Evolutionary conservation across 768 basidiomycete species (phyloP).

Genomic region (Asterophora lycoperdoides): DNA sequence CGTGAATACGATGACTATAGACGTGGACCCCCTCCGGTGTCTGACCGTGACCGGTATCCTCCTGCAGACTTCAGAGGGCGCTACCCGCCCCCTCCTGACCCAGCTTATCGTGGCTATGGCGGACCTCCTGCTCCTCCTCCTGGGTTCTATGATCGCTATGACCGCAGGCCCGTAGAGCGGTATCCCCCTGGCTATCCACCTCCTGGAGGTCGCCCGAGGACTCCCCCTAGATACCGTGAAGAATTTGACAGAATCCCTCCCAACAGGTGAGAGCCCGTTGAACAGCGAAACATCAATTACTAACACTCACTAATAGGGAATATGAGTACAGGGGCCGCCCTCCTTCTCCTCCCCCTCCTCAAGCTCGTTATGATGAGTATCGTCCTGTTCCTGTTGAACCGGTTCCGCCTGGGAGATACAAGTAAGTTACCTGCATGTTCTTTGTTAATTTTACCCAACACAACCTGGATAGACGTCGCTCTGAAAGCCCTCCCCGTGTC

Average conservation of each 20-base stretch:
- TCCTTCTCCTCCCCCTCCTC: conserved; percentile 49
- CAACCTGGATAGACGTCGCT: conserved; percentile 52
- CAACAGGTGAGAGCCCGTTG: conserved; percentile 41
- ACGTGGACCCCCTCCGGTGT: conserved; percentile 37
- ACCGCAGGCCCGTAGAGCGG: conserved; percentile 51
- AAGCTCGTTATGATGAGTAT: conserved; percentile 50
- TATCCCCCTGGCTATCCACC: conserved; percentile 40
- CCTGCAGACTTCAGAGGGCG: conserved; percentile 54
- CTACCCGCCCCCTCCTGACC: conserved; percentile 50
- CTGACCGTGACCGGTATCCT: conserved; percentile 52
- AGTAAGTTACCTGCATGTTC: conserved; percentile 26
- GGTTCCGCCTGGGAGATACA: conserved; percentile 41
- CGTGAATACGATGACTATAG: conserved; percentile 74
- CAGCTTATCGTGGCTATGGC: conserved; percentile 50
- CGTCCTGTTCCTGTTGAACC: conserved; percentile 44
- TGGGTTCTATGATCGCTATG: conserved; percentile 59
- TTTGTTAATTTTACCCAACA: conserved; percentile 1
- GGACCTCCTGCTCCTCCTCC: conserved; percentile 42
- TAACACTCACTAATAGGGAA: conserved; percentile 36
- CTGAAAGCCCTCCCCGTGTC: conserved; percentile 58
- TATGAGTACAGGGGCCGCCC: conserved; percentile 56
- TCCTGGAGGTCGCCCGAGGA: conserved; percentile 52
- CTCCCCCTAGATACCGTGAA: conserved; percentile 56
- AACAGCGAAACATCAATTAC: not conserved
- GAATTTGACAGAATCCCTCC: conserved; percentile 58